Base-by-base conservation (phyloP, 23 red algal genomes). In the Cyanidium caldarium region DNA sequence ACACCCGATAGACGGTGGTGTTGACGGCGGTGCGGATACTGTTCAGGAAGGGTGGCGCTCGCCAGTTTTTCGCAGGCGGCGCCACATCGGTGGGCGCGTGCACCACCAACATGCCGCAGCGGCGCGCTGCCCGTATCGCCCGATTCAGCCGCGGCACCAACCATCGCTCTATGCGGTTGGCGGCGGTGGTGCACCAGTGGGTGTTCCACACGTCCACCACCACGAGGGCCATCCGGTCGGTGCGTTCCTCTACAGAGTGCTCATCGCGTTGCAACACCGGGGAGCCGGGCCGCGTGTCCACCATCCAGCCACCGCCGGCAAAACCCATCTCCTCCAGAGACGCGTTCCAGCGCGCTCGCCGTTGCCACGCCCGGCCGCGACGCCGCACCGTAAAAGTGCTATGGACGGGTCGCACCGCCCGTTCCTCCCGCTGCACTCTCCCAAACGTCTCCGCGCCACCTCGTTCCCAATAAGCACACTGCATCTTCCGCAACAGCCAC, bases 141-240 rank as follows among this genome's bases (percentile, higher is more conserved):
- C 7, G 51, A 28, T 61, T 61, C 51, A 61, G 21, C 51, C 3
- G 51, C 21, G 51, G 51, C 19, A 61, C 31, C 19, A 61, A 28
- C 51, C 19, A 28, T 25, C 51, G 51, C 51, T 61, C 51, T 12
- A 61, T 61, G 19, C 51, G 7, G 13, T 10, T 14, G 7, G 51
- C 51, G 7, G 51, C 51, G 10, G 51, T 61, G 7, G 19, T 61
- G 51, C 51, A 61, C 51, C 51, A 61, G 51, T 61, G 51, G 13
- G 51, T 61, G 51, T 61, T 28, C 51, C 51, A 61, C 13, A 61
- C 10, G 23, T 61, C 51, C 10, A 61, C 51, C 5, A 61, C 23
- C 7, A 61, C 31, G n/a, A 61, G 7, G 19, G 51, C 51, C 51
- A 61, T 61, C 23, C 51, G 51, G 5, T 61, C 13, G 23, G 5